Evolutionary conservation across 2,329 filamentous ascomycete genomes (phyloP).

Genomic region (Aureobasidium sp.): DNA sequence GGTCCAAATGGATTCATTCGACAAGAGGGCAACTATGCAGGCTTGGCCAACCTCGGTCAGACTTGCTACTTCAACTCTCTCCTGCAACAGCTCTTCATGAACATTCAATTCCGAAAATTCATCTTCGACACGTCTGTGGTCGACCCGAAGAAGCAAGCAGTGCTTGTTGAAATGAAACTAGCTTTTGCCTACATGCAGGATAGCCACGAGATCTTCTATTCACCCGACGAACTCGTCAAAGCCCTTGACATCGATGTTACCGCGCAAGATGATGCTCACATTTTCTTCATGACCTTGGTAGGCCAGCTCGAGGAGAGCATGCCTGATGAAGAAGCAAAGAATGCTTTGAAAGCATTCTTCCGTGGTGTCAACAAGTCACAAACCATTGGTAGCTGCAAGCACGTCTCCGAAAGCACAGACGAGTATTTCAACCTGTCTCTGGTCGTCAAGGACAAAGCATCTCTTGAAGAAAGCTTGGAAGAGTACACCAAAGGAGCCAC

Average conservation of each 20-base stretch:
- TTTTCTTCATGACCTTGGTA: conserved; percentile 92
- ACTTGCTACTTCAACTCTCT: conserved; percentile 97
- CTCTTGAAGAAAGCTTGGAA: conserved; percentile 76
- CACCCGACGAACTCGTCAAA: conserved; percentile 64
- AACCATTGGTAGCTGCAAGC: conserved; percentile 86
- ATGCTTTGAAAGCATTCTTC: conserved; percentile 72
- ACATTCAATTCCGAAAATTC: conserved; percentile 76
- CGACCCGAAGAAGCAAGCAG: conserved; percentile 54
- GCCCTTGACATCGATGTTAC: conserved; percentile 79
- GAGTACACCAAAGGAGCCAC: conserved; percentile 96
- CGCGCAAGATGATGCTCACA: conserved; percentile 95
- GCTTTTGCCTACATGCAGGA: conserved; percentile 85
- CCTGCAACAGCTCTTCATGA: conserved; percentile 94
- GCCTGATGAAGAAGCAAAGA: conserved; percentile 58
- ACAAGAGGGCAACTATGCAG: conserved; percentile 73
- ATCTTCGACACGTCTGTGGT: conserved; percentile 54
- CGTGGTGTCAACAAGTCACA: conserved; percentile 90
- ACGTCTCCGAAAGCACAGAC: conserved; percentile 85
- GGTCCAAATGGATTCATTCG: conserved; percentile 48
- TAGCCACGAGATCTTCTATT: conserved; percentile 64
- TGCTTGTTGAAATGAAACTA: conserved; percentile 71
- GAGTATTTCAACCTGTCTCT: conserved; percentile 92
- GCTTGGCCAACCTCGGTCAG: conserved; percentile 85
- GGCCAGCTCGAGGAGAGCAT: conserved; percentile 86
- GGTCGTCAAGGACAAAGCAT: conserved; percentile 87